phyloP scores from a whole-genome alignment of 176 grass and related monocot genomes.

The Pontederia paniculata region DNA sequence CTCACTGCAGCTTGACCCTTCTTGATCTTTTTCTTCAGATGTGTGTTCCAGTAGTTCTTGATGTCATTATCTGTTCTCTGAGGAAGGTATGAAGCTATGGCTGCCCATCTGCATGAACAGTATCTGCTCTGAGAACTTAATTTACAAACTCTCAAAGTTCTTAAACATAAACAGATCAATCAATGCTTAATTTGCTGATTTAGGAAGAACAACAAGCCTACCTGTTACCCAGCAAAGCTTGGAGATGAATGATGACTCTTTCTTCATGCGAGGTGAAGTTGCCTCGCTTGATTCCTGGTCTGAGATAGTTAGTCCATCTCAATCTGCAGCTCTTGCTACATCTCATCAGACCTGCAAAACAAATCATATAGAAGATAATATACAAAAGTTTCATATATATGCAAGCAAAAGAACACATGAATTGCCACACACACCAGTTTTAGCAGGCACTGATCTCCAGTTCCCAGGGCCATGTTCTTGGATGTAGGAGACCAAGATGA shows the following conservation, averaged over 20 bases:
- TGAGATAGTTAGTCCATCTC: conserved; percentile 32
- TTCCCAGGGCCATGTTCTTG: conserved; percentile 27
- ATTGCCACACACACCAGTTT: conserved; percentile 11
- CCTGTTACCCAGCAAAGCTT: conserved; percentile 22
- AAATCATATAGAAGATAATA: not conserved
- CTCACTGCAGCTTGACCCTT: conserved; percentile 10
- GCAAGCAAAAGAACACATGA: not conserved
- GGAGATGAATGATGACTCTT: conserved; percentile 28
- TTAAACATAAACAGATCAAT: not conserved
- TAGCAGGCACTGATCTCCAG: conserved; percentile 26
- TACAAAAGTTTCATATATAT: not conserved
- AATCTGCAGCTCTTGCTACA: conserved; percentile 29
- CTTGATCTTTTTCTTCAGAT: conserved; percentile 28
- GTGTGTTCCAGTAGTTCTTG: conserved; percentile 30
- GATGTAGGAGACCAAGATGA: conserved; percentile 24
- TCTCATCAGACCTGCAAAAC: conserved; percentile 24
- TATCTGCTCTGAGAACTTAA: not conserved
- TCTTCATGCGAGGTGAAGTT: conserved; percentile 25
- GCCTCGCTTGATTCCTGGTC: conserved; percentile 27
- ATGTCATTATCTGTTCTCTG: conserved; percentile 34
- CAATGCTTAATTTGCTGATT: not conserved
- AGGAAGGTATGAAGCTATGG: conserved; percentile 28
- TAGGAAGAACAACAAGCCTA: not conserved
- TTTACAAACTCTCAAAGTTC: not conserved
- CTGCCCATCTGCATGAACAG: conserved; percentile 18